A percentile compares a stretch with the other conserved stretches of the same genome.
phyloP scores from a whole-genome alignment of 2,329 filamentous ascomycete species.

The Penicillium sp. region DNA sequence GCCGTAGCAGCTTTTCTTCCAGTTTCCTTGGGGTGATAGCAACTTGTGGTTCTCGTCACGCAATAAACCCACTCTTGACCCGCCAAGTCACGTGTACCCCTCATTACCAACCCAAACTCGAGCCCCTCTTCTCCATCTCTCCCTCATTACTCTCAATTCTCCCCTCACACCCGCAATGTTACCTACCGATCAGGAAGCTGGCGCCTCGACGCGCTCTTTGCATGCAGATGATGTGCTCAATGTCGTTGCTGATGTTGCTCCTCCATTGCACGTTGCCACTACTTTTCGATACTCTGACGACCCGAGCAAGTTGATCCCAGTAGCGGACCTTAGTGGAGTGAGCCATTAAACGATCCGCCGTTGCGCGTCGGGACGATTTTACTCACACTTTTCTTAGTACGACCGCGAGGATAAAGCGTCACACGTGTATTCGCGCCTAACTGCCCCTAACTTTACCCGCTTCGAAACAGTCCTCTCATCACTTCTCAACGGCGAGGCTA shows the following conservation, averaged over 20 bases:
- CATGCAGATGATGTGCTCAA: slow-evolving; percentile 83
- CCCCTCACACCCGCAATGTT: slow-evolving; percentile 29
- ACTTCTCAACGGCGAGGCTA: slow-evolving; percentile 66
- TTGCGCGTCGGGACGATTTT: not conserved
- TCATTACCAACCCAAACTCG: not conserved
- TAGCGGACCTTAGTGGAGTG: slow-evolving; percentile 58
- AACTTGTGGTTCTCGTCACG: not conserved
- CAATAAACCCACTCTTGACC: slow-evolving; percentile 1
- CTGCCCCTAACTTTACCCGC: slow-evolving; percentile 79
- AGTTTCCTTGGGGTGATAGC: not conserved
- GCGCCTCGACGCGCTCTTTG: slow-evolving; percentile 71
- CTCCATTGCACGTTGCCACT: slow-evolving; percentile 87
- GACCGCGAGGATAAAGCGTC: slow-evolving; percentile 37
- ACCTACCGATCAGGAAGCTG: slow-evolving; percentile 26
- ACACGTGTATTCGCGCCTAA: slow-evolving; percentile 83
- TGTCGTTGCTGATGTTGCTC: slow-evolving; percentile 77
- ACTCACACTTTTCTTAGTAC: slow-evolving; percentile 20
- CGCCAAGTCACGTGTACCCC: slow-evolving; percentile 14
- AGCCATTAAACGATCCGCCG: slow-evolving; percentile 30
- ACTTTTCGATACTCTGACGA: slow-evolving; percentile 82
- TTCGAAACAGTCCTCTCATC: slow-evolving; percentile 81
- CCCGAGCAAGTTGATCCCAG: slow-evolving; percentile 66
- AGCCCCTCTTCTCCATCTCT: not conserved
- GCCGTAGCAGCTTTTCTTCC: not conserved
- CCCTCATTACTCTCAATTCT: not conserved